Evolutionary conservation across 2,329 filamentous ascomycete genomes (phyloP).

Genomic region (Arthrobotrys iridis): DNA sequence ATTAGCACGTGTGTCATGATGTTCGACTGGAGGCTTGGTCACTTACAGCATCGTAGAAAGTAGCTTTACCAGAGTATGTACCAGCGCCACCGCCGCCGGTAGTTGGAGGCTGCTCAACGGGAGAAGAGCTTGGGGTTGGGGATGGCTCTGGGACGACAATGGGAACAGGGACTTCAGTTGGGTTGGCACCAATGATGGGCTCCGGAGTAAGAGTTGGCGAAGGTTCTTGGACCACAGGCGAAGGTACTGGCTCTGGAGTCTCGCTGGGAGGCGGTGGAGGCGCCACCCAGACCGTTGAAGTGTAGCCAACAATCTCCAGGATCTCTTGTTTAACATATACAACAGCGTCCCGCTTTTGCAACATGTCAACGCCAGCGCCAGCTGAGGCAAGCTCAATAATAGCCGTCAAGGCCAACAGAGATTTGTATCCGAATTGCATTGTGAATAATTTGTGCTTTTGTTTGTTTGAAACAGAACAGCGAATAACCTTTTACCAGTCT

Average conservation of each 20-base stretch:
- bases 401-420: conserved; percentile 32
- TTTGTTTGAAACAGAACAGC: background rate
- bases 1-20: background rate
- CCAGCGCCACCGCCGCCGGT: background rate
- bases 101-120: background rate
- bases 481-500: background rate
- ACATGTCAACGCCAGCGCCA: conserved; percentile 16
- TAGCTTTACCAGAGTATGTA: conserved; percentile 45
- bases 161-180: conserved; percentile 41
- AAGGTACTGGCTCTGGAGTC: conserved; percentile 2
- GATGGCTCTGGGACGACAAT: conserved; percentile 60
- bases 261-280: conserved; percentile 47
- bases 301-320: conserved; percentile 48
- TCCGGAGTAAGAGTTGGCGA: conserved; percentile 57
- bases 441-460: conserved; percentile 1
- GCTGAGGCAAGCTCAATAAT: conserved; percentile 40
- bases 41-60: conserved; percentile 55
- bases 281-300: conserved; percentile 48
- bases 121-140: conserved; percentile 37
- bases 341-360: conserved; percentile 48
- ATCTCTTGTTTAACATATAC: conserved; percentile 51
- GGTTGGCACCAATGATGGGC: conserved; percentile 61
- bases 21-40: background rate
- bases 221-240: conserved; percentile 15
- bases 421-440: conserved; percentile 45